Conservation (phyloP, 176 grass and related monocot genomes). For the Musa itinerans region DNA sequence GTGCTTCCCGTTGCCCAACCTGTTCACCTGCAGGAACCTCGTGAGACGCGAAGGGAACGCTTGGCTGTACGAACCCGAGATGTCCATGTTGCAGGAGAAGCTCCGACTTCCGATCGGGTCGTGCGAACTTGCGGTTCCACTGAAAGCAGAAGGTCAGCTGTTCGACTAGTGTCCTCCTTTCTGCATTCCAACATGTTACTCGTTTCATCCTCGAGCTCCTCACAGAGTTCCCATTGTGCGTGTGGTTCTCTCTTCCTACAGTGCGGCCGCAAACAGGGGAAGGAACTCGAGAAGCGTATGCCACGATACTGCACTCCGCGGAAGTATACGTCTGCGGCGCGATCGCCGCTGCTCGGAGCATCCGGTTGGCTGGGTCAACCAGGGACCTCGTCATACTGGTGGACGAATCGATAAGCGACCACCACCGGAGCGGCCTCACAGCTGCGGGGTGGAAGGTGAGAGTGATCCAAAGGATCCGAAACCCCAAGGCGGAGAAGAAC, state of each 20-base stretch:
- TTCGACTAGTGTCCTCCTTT: neutral
- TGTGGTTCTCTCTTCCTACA: conserved; percentile 27
- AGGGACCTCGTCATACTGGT: conserved; percentile 89
- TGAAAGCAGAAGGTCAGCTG: conserved; percentile 64
- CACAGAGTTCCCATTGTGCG: neutral
- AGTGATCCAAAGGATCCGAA: conserved; percentile 75
- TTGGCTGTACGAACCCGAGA: conserved; percentile 73
- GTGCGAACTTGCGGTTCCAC: conserved; percentile 76
- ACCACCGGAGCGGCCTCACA: conserved; percentile 58
- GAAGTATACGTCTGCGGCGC: conserved; percentile 80
- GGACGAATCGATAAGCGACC: conserved; percentile 51
- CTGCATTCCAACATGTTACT: neutral
- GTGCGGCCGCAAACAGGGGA: conserved; percentile 58
- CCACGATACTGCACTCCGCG: conserved; percentile 87
- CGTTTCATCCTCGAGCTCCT: too few species aligned
- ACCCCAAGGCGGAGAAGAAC: conserved; percentile 77
- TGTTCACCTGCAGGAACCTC: conserved; percentile 72
- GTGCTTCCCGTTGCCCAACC: conserved; percentile 76
- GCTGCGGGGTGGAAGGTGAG: conserved; percentile 85
- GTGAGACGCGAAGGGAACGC: conserved; percentile 61
- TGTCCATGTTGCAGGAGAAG: conserved; percentile 56
- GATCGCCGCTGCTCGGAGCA: conserved; percentile 84
- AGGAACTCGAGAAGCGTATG: conserved; percentile 62
- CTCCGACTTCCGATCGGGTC: conserved; percentile 72
- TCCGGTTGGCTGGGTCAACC: conserved; percentile 77